Evolutionary conservation across 441 rosid genomes (phyloP).

Genomic region (Viola pubescens): DNA sequence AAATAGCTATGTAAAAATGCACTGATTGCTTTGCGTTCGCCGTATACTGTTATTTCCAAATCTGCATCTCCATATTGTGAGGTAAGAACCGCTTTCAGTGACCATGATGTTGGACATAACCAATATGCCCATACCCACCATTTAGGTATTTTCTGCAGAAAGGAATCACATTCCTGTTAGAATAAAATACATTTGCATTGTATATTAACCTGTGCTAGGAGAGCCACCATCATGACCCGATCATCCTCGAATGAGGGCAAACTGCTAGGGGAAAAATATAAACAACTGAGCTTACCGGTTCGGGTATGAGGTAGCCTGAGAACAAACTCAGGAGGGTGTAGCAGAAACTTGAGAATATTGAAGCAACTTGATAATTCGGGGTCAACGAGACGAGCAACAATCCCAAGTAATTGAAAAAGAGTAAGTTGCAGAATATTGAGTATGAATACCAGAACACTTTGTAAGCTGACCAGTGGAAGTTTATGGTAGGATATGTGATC

Average conservation of each 20-base stretch:
- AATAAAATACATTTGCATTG: not conserved
- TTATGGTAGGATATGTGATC: constrained; percentile 30
- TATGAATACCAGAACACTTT: constrained; percentile 32
- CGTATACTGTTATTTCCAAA: constrained; percentile 36
- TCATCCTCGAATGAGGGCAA: no score
- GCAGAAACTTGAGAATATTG: constrained; percentile 19
- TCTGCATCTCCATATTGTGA: constrained; percentile 51
- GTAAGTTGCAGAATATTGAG: constrained; percentile 25
- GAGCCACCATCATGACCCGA: no score
- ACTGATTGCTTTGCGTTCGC: constrained; percentile 34
- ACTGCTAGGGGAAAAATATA: no score
- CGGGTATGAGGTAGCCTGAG: constrained; percentile 2
- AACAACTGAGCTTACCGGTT: not conserved
- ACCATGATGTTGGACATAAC: constrained; percentile 56
- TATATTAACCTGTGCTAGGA: no score
- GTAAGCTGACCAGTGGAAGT: constrained; percentile 23
- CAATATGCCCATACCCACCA: constrained; percentile 73
- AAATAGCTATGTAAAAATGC: constrained; percentile 40
- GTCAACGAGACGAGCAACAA: constrained; percentile 32
- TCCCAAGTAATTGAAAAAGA: constrained; percentile 30
- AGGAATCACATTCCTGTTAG: not conserved
- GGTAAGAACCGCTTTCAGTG: constrained; percentile 43
- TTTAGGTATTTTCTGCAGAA: constrained; percentile 40
- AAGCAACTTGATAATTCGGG: constrained; percentile 27
- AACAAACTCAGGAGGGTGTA: constrained; percentile 19